Conservation (phyloP, 192 early-diverging fungal genomes). For the Irineochytrium annulatum region DNA sequence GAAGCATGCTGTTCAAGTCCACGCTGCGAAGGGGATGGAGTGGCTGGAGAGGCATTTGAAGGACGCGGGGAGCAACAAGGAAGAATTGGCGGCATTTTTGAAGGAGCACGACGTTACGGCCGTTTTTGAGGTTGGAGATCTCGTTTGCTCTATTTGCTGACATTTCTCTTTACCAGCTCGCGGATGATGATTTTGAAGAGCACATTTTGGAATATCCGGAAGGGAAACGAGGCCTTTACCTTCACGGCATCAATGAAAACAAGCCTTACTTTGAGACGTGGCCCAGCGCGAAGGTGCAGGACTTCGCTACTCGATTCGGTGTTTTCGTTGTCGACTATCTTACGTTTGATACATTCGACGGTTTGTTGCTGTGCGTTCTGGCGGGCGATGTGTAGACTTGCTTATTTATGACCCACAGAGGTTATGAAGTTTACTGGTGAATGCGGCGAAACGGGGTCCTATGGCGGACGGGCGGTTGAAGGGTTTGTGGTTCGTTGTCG, state of each 20-base stretch:
- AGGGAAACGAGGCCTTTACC: conserved; percentile 75
- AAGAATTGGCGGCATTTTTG: conserved; percentile 74
- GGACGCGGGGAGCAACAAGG: conserved; percentile 43
- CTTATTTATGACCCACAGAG: conserved; percentile 29
- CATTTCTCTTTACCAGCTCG: conserved; percentile 53
- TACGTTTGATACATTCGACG: conserved; percentile 46
- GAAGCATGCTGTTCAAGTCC: conserved; percentile 70
- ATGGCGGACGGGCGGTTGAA: conserved; percentile 72
- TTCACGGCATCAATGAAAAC: conserved; percentile 91
- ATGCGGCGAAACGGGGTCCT: conserved; percentile 59
- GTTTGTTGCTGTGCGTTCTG: conserved; percentile 7
- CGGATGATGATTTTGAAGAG: conserved; percentile 95
- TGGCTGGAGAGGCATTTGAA: conserved; percentile 72
- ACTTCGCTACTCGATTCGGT: conserved; percentile 71
- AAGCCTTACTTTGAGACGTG: conserved; percentile 65
- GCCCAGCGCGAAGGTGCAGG: conserved; percentile 55
- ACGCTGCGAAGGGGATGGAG: conserved; percentile 61
- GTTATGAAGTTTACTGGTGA: conserved; percentile 66
- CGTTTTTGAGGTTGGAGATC: conserved; percentile 65
- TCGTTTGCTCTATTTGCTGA: conserved; percentile 1
- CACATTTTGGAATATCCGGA: conserved; percentile 83
- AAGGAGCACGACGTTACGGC: conserved; percentile 71
- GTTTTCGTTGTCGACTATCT: conserved; percentile 56
- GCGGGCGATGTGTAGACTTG: background rate
- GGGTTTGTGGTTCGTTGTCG: conserved; percentile 88